phyloP scores from a whole-genome alignment of 305 asterid species.

The Solanum hybrid region DNA sequence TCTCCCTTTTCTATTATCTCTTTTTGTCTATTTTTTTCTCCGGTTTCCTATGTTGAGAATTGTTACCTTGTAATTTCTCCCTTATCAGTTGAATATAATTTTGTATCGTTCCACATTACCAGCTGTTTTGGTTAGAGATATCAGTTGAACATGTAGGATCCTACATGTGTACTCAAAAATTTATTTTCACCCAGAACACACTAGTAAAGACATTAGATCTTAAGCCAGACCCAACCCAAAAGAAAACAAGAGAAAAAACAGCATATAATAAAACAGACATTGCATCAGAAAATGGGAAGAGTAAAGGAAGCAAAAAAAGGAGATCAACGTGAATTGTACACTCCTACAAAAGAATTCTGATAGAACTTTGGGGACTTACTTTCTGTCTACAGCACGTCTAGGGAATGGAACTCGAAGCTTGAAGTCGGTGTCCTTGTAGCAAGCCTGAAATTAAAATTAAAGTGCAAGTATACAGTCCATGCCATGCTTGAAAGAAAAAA shows the following conservation, averaged over 20 bases:
- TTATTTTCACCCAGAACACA: neutral
- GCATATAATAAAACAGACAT: neutral
- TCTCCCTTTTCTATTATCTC: neutral
- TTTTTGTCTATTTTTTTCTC: neutral
- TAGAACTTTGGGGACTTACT: slow-evolving; percentile 43
- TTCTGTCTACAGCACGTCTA: slow-evolving; percentile 74
- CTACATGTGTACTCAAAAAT: neutral
- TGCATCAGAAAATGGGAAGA: neutral
- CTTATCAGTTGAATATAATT: neutral
- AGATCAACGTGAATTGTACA: neutral
- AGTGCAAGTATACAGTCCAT: neutral
- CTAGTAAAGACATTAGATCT: neutral
- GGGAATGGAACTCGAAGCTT: slow-evolving; percentile 92
- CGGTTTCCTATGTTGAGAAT: neutral
- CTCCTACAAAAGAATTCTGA: neutral
- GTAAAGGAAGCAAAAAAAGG: neutral
- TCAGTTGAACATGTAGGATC: neutral
- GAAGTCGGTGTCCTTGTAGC: slow-evolving; percentile 52
- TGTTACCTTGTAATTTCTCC: neutral
- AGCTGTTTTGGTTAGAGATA: neutral
- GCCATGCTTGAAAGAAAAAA: neutral
- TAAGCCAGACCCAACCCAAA: neutral
- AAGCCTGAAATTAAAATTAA: slow-evolving; percentile 45
- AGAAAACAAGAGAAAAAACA: neutral
- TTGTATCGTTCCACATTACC: neutral